Conservation (phyloP, 768 basidiomycete genomes). For the Kondoa malvinella region DNA sequence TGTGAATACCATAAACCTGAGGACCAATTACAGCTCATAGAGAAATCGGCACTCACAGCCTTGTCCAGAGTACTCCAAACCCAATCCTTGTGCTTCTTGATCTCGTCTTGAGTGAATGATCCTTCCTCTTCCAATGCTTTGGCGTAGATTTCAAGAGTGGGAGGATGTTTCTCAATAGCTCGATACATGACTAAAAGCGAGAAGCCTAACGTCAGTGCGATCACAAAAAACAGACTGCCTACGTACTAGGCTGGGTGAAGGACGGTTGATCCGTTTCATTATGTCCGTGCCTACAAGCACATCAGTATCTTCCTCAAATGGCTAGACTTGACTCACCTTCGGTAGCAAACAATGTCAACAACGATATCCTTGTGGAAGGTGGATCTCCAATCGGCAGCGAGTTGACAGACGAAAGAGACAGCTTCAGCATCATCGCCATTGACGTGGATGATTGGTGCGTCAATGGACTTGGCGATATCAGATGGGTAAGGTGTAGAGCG, state of each 20-base stretch:
- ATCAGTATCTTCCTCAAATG: too few species aligned
- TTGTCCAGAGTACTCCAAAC: conserved; percentile 98
- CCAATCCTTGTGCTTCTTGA: conserved; percentile 98
- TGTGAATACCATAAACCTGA: not conserved
- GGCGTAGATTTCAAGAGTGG: conserved; percentile 67
- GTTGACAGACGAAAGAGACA: conserved; percentile 93
- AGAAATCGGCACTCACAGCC: conserved; percentile 34
- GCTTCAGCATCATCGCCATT: conserved; percentile 95
- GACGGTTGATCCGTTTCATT: conserved; percentile 98
- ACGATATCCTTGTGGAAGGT: conserved; percentile 99
- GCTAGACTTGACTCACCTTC: too few species aligned
- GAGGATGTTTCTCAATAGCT: conserved; percentile 84
- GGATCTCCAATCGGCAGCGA: conserved; percentile 93
- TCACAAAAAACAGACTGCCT: conserved; percentile 31
- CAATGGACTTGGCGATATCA: conserved; percentile 95
- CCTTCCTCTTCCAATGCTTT: conserved; percentile 76
- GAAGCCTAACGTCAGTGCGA: conserved; percentile 4
- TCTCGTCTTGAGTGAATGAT: conserved; percentile 87
- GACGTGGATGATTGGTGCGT: conserved; percentile 97
- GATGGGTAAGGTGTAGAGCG: conserved; percentile 96
- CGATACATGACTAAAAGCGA: conserved; percentile 31
- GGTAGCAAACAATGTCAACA: conserved; percentile 95
- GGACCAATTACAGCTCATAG: not conserved
- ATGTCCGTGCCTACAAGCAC: conserved; percentile 86
- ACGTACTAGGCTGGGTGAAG: conserved; percentile 98